Base-by-base conservation (phyloP, 768 basidiomycete species). In the Sporobolomyces pararoseus region DNA sequence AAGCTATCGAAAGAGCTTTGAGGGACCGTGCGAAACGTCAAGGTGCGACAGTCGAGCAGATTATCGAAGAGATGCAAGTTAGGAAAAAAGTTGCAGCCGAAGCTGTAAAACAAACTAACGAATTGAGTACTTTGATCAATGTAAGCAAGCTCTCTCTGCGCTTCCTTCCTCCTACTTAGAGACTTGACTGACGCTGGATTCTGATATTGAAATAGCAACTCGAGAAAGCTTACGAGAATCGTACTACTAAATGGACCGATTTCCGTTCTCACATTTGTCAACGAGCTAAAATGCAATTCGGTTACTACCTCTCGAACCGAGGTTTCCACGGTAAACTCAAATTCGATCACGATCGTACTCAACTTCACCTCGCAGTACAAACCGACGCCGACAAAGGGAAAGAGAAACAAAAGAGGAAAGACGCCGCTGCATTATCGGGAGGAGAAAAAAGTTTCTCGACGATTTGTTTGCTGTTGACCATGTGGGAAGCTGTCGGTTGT, bases 371-470 rank as follows among this genome's bases (percentile, higher is more conserved):
- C 60, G 16, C 79, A 75, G 35, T 74, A 6, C 70, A 71, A 49
- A 71, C 68, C 27, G 73, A 76, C 17, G 63, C 50, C 21, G 74
- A 42, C 34, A 49, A 70, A 46, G 67, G 61, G 25, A 61, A 65
- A 52, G 61, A 65, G 68, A 52, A 72, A 53, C 49, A 37, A 21
- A 59, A 51, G 54, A 31, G 49, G 31, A 70, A 71, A 58, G 66
- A 75, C 31, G 74, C 74, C 44, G 79, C 79, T 44, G 63, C 89
- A 35, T 83, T 94, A 23, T 91, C 89, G 73, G 94, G 94, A 54
- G 94, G 95, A 46, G 95, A 98, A 79, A 95, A 96, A 79, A 94
- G 91, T 10, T 99, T 96, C 81, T 90, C 93, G 9, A 98, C 95
- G 1, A 91, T 97, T 71, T 94, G 92, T 75, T 80, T 99, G 60